Evolutionary conservation across 805 yeast genomes (phyloP).

Genomic region (Lipomyces yamadae): DNA sequence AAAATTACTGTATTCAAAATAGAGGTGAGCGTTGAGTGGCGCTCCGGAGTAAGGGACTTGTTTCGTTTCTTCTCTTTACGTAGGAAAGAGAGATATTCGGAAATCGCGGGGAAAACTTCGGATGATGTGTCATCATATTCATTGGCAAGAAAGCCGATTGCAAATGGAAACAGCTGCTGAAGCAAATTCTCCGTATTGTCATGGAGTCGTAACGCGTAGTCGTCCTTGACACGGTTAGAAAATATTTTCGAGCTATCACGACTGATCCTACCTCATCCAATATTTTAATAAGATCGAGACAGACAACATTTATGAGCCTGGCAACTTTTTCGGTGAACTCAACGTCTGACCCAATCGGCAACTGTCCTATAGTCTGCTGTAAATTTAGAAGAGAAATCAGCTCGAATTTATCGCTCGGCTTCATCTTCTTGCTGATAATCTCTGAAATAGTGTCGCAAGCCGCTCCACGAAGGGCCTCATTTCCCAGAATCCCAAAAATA

Average conservation of each 20-base stretch:
- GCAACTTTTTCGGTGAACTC: constrained; percentile 81
- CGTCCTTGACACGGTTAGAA: constrained; percentile 43
- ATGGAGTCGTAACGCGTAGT: constrained; percentile 36
- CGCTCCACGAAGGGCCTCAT: constrained; percentile 52
- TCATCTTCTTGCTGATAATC: constrained; percentile 77
- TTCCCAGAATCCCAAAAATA: constrained; percentile 63
- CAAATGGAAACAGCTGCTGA: constrained; percentile 69
- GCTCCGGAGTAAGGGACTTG: constrained; percentile 45
- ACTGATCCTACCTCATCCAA: constrained; percentile 51
- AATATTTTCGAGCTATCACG: constrained; percentile 34
- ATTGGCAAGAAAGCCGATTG: constrained; percentile 71
- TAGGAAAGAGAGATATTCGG: constrained; percentile 71
- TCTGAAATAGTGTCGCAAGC: constrained; percentile 64
- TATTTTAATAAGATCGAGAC: constrained; percentile 73
- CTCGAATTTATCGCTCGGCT: constrained; percentile 69
- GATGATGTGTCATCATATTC: constrained; percentile 87
- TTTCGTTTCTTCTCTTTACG: constrained; percentile 57
- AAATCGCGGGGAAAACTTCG: constrained; percentile 80
- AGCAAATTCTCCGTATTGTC: constrained; percentile 43
- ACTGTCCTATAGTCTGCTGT: constrained; percentile 57
- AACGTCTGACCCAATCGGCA: constrained; percentile 50
- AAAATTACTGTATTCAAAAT: constrained; percentile 70
- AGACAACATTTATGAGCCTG: constrained; percentile 71
- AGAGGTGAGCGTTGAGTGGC: constrained; percentile 59
- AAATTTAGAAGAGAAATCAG: constrained; percentile 71